Percentiles rank a stretch among this genome's conserved stretches.
These are phyloP conservation scores for Oryza nivara DNA, from an alignment of 176 grass and related monocot species.

Conservation along the genomic window DNA sequence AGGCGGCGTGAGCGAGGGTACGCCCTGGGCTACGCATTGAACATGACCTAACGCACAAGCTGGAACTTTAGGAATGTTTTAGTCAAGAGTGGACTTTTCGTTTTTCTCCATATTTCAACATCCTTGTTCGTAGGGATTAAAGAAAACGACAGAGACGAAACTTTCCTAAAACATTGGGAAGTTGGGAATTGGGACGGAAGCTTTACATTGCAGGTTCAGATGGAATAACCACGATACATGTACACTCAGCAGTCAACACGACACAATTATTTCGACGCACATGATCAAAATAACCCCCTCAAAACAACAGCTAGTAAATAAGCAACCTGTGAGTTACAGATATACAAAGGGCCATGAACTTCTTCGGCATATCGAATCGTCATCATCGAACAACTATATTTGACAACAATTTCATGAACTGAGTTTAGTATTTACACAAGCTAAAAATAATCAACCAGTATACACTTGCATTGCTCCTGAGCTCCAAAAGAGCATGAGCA, in stretches of 20 bases:
- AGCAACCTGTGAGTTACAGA: not conserved
- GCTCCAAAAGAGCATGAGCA: not conserved
- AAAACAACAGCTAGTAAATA: not conserved
- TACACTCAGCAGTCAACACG: not conserved
- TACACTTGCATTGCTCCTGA: not conserved
- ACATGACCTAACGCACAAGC: no score
- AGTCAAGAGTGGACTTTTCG: no score
- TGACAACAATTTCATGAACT: not conserved
- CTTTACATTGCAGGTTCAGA: no score
- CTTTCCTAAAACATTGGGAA: no score
- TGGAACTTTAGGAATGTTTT: no score
- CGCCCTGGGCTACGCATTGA: no score
- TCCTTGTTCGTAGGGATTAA: no score
- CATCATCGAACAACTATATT: not conserved
- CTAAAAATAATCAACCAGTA: not conserved
- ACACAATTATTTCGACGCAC: not conserved
- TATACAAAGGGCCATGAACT: not conserved
- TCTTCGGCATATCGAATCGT: not conserved
- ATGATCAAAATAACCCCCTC: not conserved
- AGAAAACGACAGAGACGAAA: no score
- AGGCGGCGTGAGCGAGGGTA: no score
- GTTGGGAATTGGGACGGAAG: no score
- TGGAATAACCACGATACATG: no score
- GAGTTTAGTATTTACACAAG: conserved; percentile 13
- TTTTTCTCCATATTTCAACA: no score